phyloP scores from a whole-genome alignment of 2,329 filamentous ascomycete genomes.

The Periconia macrospinosa region DNA sequence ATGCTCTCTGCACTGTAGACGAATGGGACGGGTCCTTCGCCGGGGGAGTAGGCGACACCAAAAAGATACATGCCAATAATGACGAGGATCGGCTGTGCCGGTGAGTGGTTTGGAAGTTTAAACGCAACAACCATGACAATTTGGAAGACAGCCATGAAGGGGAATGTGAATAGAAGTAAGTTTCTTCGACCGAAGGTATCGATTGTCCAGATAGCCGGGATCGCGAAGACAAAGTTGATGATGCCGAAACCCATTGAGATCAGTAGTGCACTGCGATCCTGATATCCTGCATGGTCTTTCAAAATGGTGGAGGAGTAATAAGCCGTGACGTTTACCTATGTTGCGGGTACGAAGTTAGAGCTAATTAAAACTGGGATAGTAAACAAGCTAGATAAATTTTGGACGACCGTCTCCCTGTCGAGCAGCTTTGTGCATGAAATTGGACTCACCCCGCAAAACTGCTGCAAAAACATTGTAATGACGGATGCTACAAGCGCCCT shows the following conservation, averaged over 20 bases:
- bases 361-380: no score
- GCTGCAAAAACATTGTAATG: conserved; percentile 73
- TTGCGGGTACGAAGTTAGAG: no score
- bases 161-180: conserved; percentile 46
- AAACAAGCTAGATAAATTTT: no score
- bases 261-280: conserved; percentile 48
- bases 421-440: no score
- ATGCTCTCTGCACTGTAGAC: conserved; percentile 62
- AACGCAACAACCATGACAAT: conserved; percentile 14
- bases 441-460: conserved; percentile 54
- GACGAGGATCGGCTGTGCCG: conserved; percentile 28
- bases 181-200: conserved; percentile 23
- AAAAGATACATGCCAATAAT: conserved; percentile 52
- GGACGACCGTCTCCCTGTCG: no score
- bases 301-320: conserved; percentile 58
- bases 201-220: conserved; percentile 46
- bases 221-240: conserved; percentile 48
- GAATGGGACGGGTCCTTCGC: conserved; percentile 21
- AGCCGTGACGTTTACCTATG: conserved; percentile 48
- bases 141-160: conserved; percentile 44
- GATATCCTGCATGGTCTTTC: conserved; percentile 47
- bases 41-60: conserved; percentile 46
- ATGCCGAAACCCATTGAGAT: conserved; percentile 62
- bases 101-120: conserved; percentile 8
- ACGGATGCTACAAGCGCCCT: conserved; percentile 76